Base-by-base conservation (phyloP, 768 basidiomycete genomes). In the Lactarius trivialis region DNA sequence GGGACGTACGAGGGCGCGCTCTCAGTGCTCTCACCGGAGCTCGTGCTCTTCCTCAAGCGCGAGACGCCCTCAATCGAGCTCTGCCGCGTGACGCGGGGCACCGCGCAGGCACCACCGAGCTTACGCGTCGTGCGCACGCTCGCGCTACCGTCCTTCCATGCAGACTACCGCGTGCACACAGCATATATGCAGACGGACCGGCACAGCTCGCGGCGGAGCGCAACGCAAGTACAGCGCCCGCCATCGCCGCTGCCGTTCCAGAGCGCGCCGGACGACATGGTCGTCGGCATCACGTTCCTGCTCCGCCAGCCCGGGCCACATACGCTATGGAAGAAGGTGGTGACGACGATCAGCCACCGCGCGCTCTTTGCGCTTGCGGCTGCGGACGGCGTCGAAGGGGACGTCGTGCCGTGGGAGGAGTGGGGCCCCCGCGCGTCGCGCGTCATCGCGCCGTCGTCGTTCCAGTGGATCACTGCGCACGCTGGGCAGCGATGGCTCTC, bases 111-210 rank as follows among this genome's bases (percentile, higher is more conserved):
- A 30, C 33, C 45, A 0, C 45, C 45, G 12, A 55, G 21, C 45
- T 24, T 63, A 11, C 52, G 34, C 3, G 57, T 55, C 19, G 36
- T 63, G 11, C 30, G 62, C 45, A 63, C 62, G 37, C 62, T 63
- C 57, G 57, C 57, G 30, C 56, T 63, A 0, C 62, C 62, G 1
- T 26, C 2, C 0, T 63, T 63, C 34, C 52, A 55, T 45, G 11
- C 36, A 0, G 57, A 54, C 28, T 54, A 39, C 28, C 56, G 34
- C 36, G 57, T 63, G 1, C 62, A 63, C 45, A 63, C 62, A 2
- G 62, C 57, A 9, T 63, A 63, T 36, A 63, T 63, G 57, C 62
- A 63, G 7, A 63, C 62, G 9, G 62, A 63, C 58, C 53, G 53
- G 0, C 57, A 57, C 26, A 30, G 12, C 56, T 37, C 30, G 5